Base-by-base conservation (phyloP, 2,329 filamentous ascomycete genomes). In the Didymella segeticola region DNA sequence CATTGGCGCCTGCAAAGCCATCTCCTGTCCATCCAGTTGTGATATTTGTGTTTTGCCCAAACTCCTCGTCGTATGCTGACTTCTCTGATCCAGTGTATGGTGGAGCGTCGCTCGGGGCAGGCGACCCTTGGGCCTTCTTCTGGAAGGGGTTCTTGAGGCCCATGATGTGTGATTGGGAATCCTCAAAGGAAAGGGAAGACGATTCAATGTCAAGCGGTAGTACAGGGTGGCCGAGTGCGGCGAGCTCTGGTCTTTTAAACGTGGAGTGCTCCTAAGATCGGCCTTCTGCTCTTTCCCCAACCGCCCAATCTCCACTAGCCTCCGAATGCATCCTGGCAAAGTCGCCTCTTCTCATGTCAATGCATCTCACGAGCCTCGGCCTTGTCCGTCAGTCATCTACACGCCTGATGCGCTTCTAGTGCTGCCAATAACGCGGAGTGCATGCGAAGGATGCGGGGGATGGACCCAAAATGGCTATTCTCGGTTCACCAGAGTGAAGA, bases 11-110 rank as follows among this genome's bases (percentile, higher is more conserved):
- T 30, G 63, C 57, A 33, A 57, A 56, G 5, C 58, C 59, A 37
- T 69, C 64, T 23, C 64, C 64, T 29, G 60, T 63, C 60, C 64
- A 66, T 3, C 65, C 64, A 1, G 62, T 66, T 27, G 62, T 60
- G 19, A 69, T 62, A 4, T 66, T 55, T 17, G 61, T 62, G 46
- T 64, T 66, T 17, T 67, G 62, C 15, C 65, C 65, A 36, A 56
- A 60, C 27, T 56, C 61, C 37, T 65, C 61, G 17, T 67, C 63
- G 5, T 58, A 61, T 22, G 51, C 50, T 17, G 48, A 48, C 42
- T 68, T 66, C 8, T 66, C 59, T 11, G 61, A 66, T 14, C 42
- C 60, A 34, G 61, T 47, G 34, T 62, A 60, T n/a, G 62, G 54
- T 17, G 57, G 50, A 27, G 52, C 45, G 3, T 54, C 58, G 42